Evolutionary conservation across 148 eudicot species (phyloP), one percentile per base, ranked within the genome.

Genomic region (Pouteria glomerata): DNA sequence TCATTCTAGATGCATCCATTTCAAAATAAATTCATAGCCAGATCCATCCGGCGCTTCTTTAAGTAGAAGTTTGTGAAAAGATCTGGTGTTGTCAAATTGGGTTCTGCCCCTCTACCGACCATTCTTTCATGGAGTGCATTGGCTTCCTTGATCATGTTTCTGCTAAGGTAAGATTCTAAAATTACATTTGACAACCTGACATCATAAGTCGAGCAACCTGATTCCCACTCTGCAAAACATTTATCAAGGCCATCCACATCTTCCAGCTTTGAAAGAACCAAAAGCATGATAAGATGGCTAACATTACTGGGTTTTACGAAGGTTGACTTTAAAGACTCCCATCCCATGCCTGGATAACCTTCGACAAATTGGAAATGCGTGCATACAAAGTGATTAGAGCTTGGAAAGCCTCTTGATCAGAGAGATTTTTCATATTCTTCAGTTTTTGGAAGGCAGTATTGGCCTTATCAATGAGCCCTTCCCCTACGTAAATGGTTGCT

Each of bases 181-280:
- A 87, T 34, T 53, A 87, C 83, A 79, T 84, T 87, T 19, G 75
- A 34, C 33, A 84, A 23, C 74, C 86, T 76, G 72, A 70, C 77
- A 65, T 84, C 90, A 41, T 78, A 84, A 35, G 2, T 34, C 33
- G 71, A 31, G 73, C 80, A 78, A 68, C 62, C 65, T 14, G 82
- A 71, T 75, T 84, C 88, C 91, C 91, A 87, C 72, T 84, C 86
- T 42, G 64, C 62, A 21, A 70, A 87, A 48, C 44, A 34, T 62
- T 82, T 77, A 69, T 84, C 82, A 21, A 87, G 83, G 65, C 71
- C 79, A 51, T 74, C 82, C 15, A 47, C 21, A 63, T 82, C 75
- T 1, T 84, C 84, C 55, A 87, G 42, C 70, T 75, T 82, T 4
- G 77, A 76, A 35, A 87, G 73, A 63, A 85, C 85, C 73, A 74